These are phyloP conservation scores for Cynanchum wilfordii DNA, from an alignment of 257 asterid species.

Conservation along the genomic window DNA sequence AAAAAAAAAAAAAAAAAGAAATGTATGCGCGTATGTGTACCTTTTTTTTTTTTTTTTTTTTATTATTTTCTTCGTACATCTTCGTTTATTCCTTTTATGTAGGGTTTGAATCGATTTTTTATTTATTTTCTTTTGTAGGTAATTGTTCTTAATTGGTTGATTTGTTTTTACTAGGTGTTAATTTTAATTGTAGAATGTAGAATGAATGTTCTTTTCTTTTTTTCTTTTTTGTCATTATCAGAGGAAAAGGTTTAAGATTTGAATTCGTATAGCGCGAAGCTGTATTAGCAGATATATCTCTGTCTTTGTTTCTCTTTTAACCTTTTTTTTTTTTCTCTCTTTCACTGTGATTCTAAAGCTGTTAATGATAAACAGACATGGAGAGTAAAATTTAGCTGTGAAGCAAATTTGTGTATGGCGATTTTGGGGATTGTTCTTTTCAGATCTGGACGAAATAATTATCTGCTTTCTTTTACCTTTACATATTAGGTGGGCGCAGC, in stretches of 20 bases:
- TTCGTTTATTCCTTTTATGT: not conserved
- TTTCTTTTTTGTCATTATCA: not conserved
- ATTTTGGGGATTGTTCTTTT: not conserved
- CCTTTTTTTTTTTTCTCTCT: not conserved
- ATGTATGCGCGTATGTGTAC: not conserved
- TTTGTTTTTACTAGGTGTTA: not conserved
- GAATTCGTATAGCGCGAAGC: conserved; percentile 1
- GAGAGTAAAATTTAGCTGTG: not conserved
- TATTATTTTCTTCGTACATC: not conserved
- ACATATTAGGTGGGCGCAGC: not conserved
- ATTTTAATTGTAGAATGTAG: not conserved
- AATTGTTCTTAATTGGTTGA: not conserved
- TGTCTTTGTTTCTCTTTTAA: not conserved
- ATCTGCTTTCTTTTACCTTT: not conserved
- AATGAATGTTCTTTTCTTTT: not conserved
- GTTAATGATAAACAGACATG: not conserved
- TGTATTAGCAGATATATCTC: not conserved
- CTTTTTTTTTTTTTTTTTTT: not conserved
- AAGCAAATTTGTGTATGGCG: not conserved
- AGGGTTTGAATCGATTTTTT: not conserved
- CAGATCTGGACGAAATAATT: not conserved
- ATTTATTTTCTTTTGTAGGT: not conserved
- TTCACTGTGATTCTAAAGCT: not conserved
- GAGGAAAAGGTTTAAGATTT: not conserved
- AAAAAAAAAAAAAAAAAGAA: too few species aligned